Base-by-base conservation (phyloP, 2,329 filamentous ascomycete genomes). In the Diaporthe citri region DNA sequence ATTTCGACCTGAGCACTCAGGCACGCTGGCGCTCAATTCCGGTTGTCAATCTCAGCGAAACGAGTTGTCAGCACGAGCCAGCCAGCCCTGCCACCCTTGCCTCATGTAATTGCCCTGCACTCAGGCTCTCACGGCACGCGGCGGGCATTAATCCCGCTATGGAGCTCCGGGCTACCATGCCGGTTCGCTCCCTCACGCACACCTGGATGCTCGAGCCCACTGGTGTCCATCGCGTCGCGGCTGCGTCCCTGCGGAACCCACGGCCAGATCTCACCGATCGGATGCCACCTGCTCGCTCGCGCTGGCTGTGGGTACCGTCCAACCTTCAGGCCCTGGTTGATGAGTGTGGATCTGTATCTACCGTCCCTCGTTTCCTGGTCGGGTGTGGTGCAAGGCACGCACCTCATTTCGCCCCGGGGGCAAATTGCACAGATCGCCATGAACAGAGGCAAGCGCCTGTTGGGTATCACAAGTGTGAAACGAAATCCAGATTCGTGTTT, bases 251-350 rank as follows among this genome's bases (percentile, higher is more conserved):
- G 64, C 62, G 64, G 22, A 64, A 64, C 31, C 9, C 22, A 39
- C 1, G 46, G 41, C 25, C 22, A 67, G 64, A 67, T 67, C 64
- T 67, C 64, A 25, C 31, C 64, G 64, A 67, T 67, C 64, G 64
- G 64, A 52, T 67, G 46, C 46, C 64, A 52, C n/a, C n/a, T 67
- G 62, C 62, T 67, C 31, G 46, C 31, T 28, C 15, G n/a, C 46
- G 22, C 15, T 55, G 64, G 13, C 34, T 52, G 34, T 69, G 64
- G 64, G n/a, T 69, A 28, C 48, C 36, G 34, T 55, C 20, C 46
- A 41, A 52, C 34, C 46, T 69, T 39, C 48, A 55, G 48, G 22
- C 48, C 64, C 48, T 55, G 46, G 36, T 22, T 34, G 48, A 69
- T 41, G 64, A 31, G 48, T 69, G 57, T 60, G 31, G 48, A 55